These are phyloP conservation scores for Huntiella omanensis DNA, from an alignment of 2,329 filamentous ascomycete genomes.

Conservation along the genomic window DNA sequence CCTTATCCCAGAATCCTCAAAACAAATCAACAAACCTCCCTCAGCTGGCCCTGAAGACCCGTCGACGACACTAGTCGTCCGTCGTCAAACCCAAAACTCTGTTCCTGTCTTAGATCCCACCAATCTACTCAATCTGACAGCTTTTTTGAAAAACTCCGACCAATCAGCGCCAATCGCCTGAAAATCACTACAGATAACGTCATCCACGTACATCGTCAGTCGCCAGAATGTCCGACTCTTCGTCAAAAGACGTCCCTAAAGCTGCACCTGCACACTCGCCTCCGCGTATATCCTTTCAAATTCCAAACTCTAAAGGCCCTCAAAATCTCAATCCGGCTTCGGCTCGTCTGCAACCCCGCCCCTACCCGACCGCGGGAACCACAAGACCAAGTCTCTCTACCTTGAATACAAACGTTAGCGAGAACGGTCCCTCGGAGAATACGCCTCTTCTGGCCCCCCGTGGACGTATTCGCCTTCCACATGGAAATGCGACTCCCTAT, in stretches of 20 bases:
- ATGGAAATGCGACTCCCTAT: constrained; percentile 13
- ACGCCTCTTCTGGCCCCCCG: constrained; percentile 23
- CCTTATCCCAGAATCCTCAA: no score
- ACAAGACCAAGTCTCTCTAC: constrained; percentile 1
- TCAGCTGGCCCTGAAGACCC: no score
- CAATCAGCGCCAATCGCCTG: no score
- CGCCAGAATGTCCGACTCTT: no score
- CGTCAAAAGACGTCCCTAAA: neutral
- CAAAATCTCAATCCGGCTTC: constrained; percentile 10
- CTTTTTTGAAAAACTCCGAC: no score
- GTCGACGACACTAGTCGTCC: no score
- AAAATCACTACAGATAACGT: no score
- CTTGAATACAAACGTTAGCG: constrained; percentile 5
- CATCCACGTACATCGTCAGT: no score
- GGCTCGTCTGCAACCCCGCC: constrained; percentile 10
- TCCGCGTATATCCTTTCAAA: constrained; percentile 8
- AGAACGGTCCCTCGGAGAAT: constrained; percentile 18
- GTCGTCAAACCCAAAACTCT: no score
- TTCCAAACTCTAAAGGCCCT: constrained; percentile 8
- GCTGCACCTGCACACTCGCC: constrained; percentile 1
- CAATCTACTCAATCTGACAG: no score
- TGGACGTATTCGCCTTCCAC: constrained; percentile 25
- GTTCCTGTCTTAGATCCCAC: no score
- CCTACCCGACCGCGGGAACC: constrained; percentile 9
- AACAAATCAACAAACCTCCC: no score